Evolutionary conservation across 805 yeast genomes (phyloP), one percentile per base, ranked within the genome.

Genomic region (Kazachstania psychrophila): DNA sequence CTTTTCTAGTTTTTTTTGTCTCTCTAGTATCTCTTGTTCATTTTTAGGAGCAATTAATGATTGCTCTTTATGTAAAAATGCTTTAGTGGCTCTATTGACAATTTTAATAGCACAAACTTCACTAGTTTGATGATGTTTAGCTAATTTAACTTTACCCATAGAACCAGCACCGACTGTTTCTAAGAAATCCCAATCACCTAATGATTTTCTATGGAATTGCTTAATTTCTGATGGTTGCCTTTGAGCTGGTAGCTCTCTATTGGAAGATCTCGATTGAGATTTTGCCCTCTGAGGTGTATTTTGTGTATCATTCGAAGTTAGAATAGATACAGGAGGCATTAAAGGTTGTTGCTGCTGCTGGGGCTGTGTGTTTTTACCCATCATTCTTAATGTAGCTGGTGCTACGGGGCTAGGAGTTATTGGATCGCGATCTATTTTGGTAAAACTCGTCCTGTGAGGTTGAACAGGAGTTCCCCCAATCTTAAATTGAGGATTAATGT

Each of bases 131-230:
- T 83, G 75, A 62, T 89, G 94, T 50, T 75, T 79, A 2, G 97
- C 97, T 27, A 92, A 68, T 63, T 92, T 92, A 33, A 92, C 99
- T 59, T 92, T 94, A 41, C 99, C 99, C 98, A 92, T 92, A 0
- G 96, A 86, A 3, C 99, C 98, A 2, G 97, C 95, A 31, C 99
- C 99, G 31, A 92, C 85, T 4, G 96, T 87, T 60, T 86, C 86
- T 42, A 85, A 72, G 51, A 89, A 88, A 50, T 86, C 95, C 98
- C 98, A 89, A 46, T 92, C 96, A 12, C 98, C 98, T 37, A 89
- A 80, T 4, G 95, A 72, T 41, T 80, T 81, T 45, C 97, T 75
- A 57, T 87, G 89, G 48, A 83, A 82, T 47, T 60, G 66, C 34
- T 58, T 65, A 0, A 36, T 28, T 11, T 35, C 39, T 6, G 28